phyloP scores from a whole-genome alignment of 306 rosid genomes.

The Geum urbanum region DNA sequence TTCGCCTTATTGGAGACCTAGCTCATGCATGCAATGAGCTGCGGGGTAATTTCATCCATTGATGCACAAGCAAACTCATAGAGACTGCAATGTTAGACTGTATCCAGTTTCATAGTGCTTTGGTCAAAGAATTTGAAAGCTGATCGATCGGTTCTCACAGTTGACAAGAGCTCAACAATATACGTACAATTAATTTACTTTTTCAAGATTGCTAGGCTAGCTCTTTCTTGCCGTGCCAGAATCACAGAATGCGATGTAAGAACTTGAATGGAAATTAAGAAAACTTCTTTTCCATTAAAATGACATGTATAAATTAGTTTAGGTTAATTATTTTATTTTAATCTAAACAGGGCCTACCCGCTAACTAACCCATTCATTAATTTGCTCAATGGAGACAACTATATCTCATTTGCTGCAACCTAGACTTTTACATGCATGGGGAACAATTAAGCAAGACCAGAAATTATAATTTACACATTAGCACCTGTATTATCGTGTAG shows the following conservation, averaged over 20 bases:
- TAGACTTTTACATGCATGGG: background rate
- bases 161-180: background rate
- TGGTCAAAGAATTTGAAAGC: background rate
- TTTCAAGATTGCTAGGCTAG: too few species aligned
- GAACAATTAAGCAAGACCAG: background rate
- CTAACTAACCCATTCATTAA: constrained; percentile 8
- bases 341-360: background rate
- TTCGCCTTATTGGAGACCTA: background rate
- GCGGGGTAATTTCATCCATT: too few species aligned
- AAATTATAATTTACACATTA: constrained; percentile 17
- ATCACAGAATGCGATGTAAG: background rate
- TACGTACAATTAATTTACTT: background rate
- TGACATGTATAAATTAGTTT: too few species aligned
- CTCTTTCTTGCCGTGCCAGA: background rate
- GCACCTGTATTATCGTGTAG: constrained; percentile 28
- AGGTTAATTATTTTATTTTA: background rate
- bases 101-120: background rate
- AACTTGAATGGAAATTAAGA: background rate
- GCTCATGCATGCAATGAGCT: background rate
- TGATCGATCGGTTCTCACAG: background rate
- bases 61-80: too few species aligned
- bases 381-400: constrained; percentile 18
- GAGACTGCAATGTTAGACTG: too few species aligned
- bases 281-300: too few species aligned
- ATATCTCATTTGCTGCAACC: constrained; percentile 12